Evolutionary conservation across 192 early-diverging fungal genomes (phyloP).

Genomic region (Rhizoclosmatium globosum): DNA sequence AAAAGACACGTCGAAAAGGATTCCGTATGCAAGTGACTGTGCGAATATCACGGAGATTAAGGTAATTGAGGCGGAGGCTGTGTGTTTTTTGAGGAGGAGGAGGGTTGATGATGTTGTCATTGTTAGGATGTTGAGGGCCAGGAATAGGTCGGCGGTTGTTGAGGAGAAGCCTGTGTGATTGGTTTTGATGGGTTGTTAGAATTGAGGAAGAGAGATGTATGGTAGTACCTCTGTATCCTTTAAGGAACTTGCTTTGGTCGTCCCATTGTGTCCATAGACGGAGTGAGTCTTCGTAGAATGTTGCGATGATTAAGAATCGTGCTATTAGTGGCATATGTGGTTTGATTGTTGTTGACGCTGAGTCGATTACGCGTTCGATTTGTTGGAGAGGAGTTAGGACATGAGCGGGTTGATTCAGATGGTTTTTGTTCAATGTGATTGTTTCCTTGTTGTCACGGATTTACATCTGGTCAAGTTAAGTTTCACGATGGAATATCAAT

Average conservation of each 20-base stretch:
- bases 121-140: constrained; percentile 78
- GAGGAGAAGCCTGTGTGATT: constrained; percentile 66
- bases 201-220: no score
- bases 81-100: constrained; percentile 80
- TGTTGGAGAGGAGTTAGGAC: no score
- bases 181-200: no score
- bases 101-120: constrained; percentile 83
- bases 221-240: constrained; percentile 76
- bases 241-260: constrained; percentile 86
- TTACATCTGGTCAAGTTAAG: no score
- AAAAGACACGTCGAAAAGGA: constrained; percentile 87
- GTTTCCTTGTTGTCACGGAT: no score
- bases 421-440: no score
- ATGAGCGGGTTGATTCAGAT: no score
- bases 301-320: constrained; percentile 91
- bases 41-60: constrained; percentile 82
- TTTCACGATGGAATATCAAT: no score
- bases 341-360: no score
- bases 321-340: constrained; percentile 60
- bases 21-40: constrained; percentile 92
- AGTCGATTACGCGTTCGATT: no score
- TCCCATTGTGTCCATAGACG: constrained; percentile 86
- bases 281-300: constrained; percentile 92
- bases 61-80: constrained; percentile 82
- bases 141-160: constrained; percentile 86